Evolutionary conservation across 176 grass and related monocot species (phyloP).

Genomic region (Eragrostis nindensis): DNA sequence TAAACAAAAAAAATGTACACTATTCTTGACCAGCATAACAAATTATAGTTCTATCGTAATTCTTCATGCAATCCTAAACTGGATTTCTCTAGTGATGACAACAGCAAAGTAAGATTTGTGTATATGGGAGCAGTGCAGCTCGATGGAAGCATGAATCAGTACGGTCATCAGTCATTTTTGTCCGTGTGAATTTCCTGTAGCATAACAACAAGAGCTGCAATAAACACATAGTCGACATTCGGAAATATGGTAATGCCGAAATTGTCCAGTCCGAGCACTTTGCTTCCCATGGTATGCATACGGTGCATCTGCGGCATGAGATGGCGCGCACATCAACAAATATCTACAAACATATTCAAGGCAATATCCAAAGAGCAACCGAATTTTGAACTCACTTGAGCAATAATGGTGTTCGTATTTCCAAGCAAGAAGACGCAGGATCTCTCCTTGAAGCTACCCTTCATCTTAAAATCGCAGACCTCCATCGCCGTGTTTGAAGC

Average conservation of each 20-base stretch:
- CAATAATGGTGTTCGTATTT: slow-evolving; percentile 44
- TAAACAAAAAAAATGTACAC: no score
- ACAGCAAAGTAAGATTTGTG: background rate
- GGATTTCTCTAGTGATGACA: background rate
- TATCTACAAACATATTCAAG: background rate
- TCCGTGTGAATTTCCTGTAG: slow-evolving; percentile 66
- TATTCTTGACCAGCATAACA: no score
- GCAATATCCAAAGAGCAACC: background rate
- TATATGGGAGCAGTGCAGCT: background rate
- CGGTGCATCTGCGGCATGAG: slow-evolving; percentile 58
- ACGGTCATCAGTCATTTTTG: background rate
- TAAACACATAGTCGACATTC: slow-evolving; percentile 59
- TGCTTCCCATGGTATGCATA: slow-evolving; percentile 36
- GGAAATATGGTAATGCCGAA: slow-evolving; percentile 56
- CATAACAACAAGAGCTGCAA: slow-evolving; percentile 59
- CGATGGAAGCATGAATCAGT: background rate
- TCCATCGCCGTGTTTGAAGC: slow-evolving; percentile 37
- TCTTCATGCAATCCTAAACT: no score
- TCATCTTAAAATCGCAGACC: slow-evolving; percentile 64
- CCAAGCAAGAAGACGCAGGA: slow-evolving; percentile 46
- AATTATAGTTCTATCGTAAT: no score
- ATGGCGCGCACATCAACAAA: background rate
- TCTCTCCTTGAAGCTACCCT: slow-evolving; percentile 52
- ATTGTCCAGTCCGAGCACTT: slow-evolving; percentile 44
- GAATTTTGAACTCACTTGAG: slow-evolving; percentile 33